Conservation (phyloP, 2,329 filamentous ascomycete species). For the Tolypocladium nubicola region DNA sequence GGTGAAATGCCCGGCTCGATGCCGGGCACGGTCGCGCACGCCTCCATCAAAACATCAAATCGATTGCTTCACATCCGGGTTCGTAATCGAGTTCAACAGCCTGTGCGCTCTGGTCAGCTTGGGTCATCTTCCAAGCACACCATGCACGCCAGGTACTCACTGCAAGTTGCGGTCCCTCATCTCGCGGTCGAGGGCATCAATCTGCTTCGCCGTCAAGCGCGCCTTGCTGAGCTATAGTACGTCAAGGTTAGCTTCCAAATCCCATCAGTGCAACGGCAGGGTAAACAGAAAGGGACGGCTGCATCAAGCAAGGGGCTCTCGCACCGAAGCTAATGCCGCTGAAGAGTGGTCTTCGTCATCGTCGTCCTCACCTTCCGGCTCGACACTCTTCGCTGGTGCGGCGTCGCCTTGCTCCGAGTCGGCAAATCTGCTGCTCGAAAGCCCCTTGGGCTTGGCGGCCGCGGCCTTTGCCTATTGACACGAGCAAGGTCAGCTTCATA, state of each 20-base stretch:
- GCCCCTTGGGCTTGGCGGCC: constrained; percentile 35
- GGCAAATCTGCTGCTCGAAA: constrained; percentile 45
- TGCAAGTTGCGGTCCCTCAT: constrained; percentile 44
- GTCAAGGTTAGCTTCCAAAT: neutral
- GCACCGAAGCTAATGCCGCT: constrained; percentile 57
- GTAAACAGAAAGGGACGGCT: constrained; percentile 16
- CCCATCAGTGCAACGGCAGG: constrained; percentile 6
- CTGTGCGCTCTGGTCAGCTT: constrained; percentile 1
- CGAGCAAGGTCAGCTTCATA: neutral
- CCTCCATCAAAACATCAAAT: constrained; percentile 1
- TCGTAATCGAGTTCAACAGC: constrained; percentile 13
- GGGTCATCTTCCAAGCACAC: too few relatives aligned
- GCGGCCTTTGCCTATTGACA: constrained; percentile 32
- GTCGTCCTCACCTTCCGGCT: constrained; percentile 48
- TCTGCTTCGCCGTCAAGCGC: constrained; percentile 34
- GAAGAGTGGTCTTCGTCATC: constrained; percentile 51
- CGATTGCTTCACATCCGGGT: constrained; percentile 8
- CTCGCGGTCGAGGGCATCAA: constrained; percentile 44
- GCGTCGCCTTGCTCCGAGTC: constrained; percentile 24
- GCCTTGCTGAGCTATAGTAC: constrained; percentile 31
- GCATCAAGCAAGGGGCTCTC: constrained; percentile 38
- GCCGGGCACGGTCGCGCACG: neutral
- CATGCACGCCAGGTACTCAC: constrained; percentile 13
- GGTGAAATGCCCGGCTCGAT: neutral
- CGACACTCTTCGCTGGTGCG: constrained; percentile 22